Base-by-base conservation (phyloP, 2,329 filamentous ascomycete genomes). In the Paecilomyces sp. region DNA sequence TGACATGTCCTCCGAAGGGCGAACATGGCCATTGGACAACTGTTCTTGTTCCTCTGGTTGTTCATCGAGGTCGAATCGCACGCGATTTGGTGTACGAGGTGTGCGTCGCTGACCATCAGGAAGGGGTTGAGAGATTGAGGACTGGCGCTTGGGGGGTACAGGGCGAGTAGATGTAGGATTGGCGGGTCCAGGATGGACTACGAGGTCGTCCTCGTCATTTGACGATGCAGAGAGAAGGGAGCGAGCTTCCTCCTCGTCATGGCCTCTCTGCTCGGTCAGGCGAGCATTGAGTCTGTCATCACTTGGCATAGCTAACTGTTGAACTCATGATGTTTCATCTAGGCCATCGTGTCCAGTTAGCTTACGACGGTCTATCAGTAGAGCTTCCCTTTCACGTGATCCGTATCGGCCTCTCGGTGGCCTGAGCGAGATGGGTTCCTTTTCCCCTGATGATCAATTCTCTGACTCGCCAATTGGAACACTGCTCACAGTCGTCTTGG, bases 51-150 rank as follows among this genome's bases (percentile, higher is more conserved):
- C 60, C 60, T 70, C 67, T 11, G 65, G 61, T 18, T 70, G 68
- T 24, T 73, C 62, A 60, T 68, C 66, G 24, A 55, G 71, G 67
- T 88, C 85, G 74, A 92, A 92, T 63, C 87, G 86, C 36, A 92
- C 89, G 34, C 88, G 82, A 71, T 88, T 85, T 7, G 84, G 83
- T 2, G 86, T 89, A 59, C 86, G 74, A 18, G 88, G 83, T 36
- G 84, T 82, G 61, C 74, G 73, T 30, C 69, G 72, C 25, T 76
- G 73, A 58, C 77, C 77, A 60, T 76, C 71, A 11, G 69, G 67
- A n/a, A 69, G 62, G 30, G 73, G 71, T 18, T 71, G 70, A n/a
- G 72, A 74, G 57, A 79, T 72, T 8, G 78, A 75, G 33, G 77
- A 77, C 56, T 77, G 77, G 55, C 70, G 71, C 62, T 72, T 68